Percentiles rank a stretch among this genome's conserved stretches.
These are phyloP conservation scores for Microbotryum intermedium DNA, from an alignment of 1,284 basidiomycete species.

Conservation along the genomic window DNA sequence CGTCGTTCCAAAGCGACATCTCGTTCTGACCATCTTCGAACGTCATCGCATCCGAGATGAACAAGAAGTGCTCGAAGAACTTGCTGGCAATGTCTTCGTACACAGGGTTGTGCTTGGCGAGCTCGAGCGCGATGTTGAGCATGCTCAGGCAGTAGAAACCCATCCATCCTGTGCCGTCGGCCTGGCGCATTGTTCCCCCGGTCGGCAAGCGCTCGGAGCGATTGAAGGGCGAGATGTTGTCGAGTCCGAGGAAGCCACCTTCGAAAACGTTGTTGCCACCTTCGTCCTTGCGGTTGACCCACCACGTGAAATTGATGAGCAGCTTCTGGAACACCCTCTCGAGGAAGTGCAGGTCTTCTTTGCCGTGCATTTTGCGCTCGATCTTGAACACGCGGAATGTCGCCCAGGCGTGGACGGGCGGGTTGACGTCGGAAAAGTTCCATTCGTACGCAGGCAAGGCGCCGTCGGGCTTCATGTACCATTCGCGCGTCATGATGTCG, in stretches of 20 bases:
- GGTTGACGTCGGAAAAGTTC: slow-evolving; percentile 96
- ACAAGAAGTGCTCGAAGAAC: slow-evolving; percentile 88
- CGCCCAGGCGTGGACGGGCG: slow-evolving; percentile 95
- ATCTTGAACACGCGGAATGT: slow-evolving; percentile 98
- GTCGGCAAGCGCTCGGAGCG: slow-evolving; percentile 92
- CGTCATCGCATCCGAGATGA: slow-evolving; percentile 97
- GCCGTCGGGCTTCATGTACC: slow-evolving; percentile 97
- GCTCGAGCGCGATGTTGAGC: slow-evolving; percentile 92
- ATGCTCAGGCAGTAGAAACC: slow-evolving; percentile 96
- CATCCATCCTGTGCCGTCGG: slow-evolving; percentile 99
- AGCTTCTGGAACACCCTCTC: slow-evolving; percentile 98
- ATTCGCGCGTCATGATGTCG: slow-evolving; percentile 89
- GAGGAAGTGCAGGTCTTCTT: slow-evolving; percentile 82
- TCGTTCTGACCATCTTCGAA: slow-evolving; percentile 52
- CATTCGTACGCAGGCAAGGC: slow-evolving; percentile 98
- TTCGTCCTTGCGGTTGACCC: slow-evolving; percentile 96
- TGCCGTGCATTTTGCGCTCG: slow-evolving; percentile 85
- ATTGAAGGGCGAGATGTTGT: slow-evolving; percentile 98
- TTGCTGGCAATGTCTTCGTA: slow-evolving; percentile 99
- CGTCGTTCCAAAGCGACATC: slow-evolving; percentile 83
- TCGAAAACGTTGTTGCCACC: slow-evolving; percentile 95
- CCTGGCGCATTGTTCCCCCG: slow-evolving; percentile 72
- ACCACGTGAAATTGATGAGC: slow-evolving; percentile 95
- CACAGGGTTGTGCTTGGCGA: slow-evolving; percentile 93
- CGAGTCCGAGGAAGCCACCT: slow-evolving; percentile 92